Percentiles rank a stretch among this genome's conserved stretches.
Evolutionary conservation across 768 basidiomycete genomes (phyloP).

Genomic region (Tephrocybe sp.): DNA sequence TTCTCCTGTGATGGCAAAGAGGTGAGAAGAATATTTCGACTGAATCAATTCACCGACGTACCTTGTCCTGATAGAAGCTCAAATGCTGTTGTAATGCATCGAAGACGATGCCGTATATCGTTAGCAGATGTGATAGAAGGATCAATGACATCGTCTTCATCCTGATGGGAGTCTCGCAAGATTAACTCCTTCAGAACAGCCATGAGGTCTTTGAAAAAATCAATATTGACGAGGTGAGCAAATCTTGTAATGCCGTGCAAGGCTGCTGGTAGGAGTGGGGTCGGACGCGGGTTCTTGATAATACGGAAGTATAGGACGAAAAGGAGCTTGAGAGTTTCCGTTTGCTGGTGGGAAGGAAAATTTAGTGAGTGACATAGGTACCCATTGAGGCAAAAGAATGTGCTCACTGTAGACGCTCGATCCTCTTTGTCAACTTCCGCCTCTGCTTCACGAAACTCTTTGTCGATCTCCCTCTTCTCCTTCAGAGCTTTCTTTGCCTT

Average conservation of each 20-base stretch:
- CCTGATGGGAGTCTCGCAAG: slow-evolving; percentile 39
- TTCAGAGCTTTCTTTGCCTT: slow-evolving; percentile 82
- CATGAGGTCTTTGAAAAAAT: slow-evolving; percentile 97
- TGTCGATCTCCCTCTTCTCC: slow-evolving; percentile 87
- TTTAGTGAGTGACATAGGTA: slow-evolving; percentile 4
- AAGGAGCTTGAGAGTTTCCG: slow-evolving; percentile 94
- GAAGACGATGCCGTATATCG: slow-evolving; percentile 57
- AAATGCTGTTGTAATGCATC: slow-evolving; percentile 95
- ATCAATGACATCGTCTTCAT: slow-evolving; percentile 36
- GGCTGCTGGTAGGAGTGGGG: slow-evolving; percentile 80
- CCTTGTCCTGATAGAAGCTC: slow-evolving; percentile 97
- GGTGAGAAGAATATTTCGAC: slow-evolving; percentile 1
- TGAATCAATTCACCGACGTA: slow-evolving; percentile 25
- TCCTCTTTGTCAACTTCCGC: slow-evolving; percentile 94
- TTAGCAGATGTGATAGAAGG: slow-evolving; percentile 23
- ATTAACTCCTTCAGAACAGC: slow-evolving; percentile 80
- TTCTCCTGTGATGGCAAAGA: slow-evolving; percentile 59
- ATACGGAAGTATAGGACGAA: slow-evolving; percentile 97
- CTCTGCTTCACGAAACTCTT: slow-evolving; percentile 92
- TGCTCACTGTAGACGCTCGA: slow-evolving; percentile 71
- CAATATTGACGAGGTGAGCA: slow-evolving; percentile 95
- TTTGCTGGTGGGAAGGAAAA: slow-evolving; percentile 61
- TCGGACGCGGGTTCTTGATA: slow-evolving; percentile 79
- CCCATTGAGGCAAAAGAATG: background rate
- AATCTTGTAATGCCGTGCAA: slow-evolving; percentile 91